Evolutionary conservation across 441 rosid species (phyloP).

Genomic region (Manihot esculenta): DNA sequence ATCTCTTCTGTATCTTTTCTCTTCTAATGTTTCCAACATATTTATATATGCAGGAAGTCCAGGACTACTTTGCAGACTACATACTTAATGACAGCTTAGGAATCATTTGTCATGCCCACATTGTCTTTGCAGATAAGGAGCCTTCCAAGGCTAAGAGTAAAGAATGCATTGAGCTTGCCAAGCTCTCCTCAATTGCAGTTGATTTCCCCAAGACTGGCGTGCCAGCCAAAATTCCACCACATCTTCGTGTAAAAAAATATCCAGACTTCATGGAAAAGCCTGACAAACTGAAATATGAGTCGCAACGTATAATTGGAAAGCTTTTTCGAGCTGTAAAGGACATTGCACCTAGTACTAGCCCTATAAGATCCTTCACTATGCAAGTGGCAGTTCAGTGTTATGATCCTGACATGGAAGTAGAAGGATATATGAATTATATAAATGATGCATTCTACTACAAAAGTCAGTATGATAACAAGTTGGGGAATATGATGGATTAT

Average conservation of each 20-base stretch:
- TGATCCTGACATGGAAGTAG: slow-evolving; percentile 71
- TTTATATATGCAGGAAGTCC: slow-evolving; percentile 54
- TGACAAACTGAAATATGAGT: slow-evolving; percentile 64
- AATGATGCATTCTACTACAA: slow-evolving; percentile 60
- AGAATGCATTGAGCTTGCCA: slow-evolving; percentile 62
- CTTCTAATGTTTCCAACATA: no score
- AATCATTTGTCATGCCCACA: slow-evolving; percentile 78
- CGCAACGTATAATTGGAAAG: slow-evolving; percentile 66
- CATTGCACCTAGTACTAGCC: slow-evolving; percentile 42
- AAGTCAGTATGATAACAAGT: slow-evolving; percentile 26
- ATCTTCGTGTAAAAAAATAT: slow-evolving; percentile 55
- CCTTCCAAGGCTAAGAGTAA: slow-evolving; percentile 49
- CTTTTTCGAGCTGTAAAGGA: slow-evolving; percentile 74
- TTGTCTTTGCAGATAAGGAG: slow-evolving; percentile 67
- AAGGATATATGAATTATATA: slow-evolving; percentile 54
- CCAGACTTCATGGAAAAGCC: slow-evolving; percentile 94
- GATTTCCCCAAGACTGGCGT: slow-evolving; percentile 95
- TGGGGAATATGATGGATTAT: no score
- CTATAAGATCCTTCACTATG: slow-evolving; percentile 44
- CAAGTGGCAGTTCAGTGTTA: slow-evolving; percentile 50
- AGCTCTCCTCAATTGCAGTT: slow-evolving; percentile 74
- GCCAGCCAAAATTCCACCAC: slow-evolving; percentile 67
- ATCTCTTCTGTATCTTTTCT: no score
- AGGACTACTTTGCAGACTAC: slow-evolving; percentile 74
- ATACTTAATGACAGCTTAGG: slow-evolving; percentile 84